phyloP scores from a whole-genome alignment of 306 rosid species.

The Abrus precatorius region DNA sequence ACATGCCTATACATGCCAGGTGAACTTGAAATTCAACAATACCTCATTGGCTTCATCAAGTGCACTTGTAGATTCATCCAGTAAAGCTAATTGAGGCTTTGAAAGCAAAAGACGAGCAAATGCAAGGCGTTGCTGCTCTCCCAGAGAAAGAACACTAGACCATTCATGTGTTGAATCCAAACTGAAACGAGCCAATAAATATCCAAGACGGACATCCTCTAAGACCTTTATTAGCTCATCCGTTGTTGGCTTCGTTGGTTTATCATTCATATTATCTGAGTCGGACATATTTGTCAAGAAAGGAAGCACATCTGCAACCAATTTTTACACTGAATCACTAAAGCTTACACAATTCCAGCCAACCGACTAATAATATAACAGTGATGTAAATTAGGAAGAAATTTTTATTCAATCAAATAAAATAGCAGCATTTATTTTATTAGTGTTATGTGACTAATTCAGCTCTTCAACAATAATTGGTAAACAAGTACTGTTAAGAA shows the following conservation, averaged over 20 bases:
- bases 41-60: constrained; percentile 98
- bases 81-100: constrained; percentile 76
- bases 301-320: constrained; percentile 73
- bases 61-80: constrained; percentile 97
- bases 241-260: constrained; percentile 67
- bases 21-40: constrained; percentile 43
- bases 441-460: constrained; percentile 18
- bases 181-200: constrained; percentile 79
- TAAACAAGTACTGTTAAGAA: constrained; percentile 20
- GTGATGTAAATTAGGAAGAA: not conserved
- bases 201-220: constrained; percentile 84
- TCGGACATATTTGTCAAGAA: constrained; percentile 66
- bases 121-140: constrained; percentile 99
- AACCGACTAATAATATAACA: constrained; percentile 2
- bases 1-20: not conserved
- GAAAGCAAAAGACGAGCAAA: constrained; percentile 92
- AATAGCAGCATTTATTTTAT: constrained; percentile 14
- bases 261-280: constrained; percentile 51
- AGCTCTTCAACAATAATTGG: constrained; percentile 7
- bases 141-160: constrained; percentile 97
- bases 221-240: constrained; percentile 78
- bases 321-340: constrained; percentile 42
- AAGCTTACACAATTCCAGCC: constrained; percentile 14
- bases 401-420: constrained; percentile 11
- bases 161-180: constrained; percentile 86